Percentiles rank a stretch among this genome's conserved stretches.
Conservation (phyloP, 1,284 basidiomycete genomes). For the Microbotryum saponariae region DNA sequence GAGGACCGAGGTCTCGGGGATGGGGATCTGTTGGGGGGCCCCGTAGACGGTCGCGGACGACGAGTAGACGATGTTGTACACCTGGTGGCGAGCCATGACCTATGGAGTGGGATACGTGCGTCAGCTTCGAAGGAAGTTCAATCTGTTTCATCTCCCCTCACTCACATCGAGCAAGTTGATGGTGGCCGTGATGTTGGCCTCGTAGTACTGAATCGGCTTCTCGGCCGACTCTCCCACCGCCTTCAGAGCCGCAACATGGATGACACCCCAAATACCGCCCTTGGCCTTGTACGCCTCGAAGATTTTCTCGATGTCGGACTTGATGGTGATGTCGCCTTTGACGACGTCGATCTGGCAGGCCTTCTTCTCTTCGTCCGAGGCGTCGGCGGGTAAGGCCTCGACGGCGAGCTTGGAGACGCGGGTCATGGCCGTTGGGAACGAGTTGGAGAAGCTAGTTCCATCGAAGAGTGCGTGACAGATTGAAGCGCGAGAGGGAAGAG, state of each 20-base stretch:
- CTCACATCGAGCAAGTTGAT: slow-evolving; percentile 59
- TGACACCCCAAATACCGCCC: slow-evolving; percentile 92
- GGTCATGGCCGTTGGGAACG: slow-evolving; percentile 43
- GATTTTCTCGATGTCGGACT: slow-evolving; percentile 61
- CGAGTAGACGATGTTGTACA: slow-evolving; percentile 85
- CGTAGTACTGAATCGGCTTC: slow-evolving; percentile 85
- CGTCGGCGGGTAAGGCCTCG: slow-evolving; percentile 40
- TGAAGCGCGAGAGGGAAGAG: not conserved
- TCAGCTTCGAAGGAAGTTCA: not conserved
- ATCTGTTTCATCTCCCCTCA: not conserved
- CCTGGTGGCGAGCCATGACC: slow-evolving; percentile 75
- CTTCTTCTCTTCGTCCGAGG: slow-evolving; percentile 39
- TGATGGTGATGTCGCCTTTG: slow-evolving; percentile 64
- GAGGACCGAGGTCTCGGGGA: slow-evolving; percentile 83
- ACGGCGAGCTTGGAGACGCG: slow-evolving; percentile 44
- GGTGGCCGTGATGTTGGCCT: slow-evolving; percentile 82
- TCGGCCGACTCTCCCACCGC: slow-evolving; percentile 97
- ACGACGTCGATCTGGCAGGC: slow-evolving; percentile 58
- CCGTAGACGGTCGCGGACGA: slow-evolving; percentile 99
- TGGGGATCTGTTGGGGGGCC: slow-evolving; percentile 82
- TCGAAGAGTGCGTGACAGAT: not conserved
- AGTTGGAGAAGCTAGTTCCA: slow-evolving; percentile 42
- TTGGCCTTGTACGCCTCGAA: slow-evolving; percentile 57
- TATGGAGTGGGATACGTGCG: slow-evolving; percentile 41
- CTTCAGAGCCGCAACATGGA: slow-evolving; percentile 96